Base-by-base conservation (phyloP, 192 early-diverging fungal species). In the Backusella morwellensis region DNA sequence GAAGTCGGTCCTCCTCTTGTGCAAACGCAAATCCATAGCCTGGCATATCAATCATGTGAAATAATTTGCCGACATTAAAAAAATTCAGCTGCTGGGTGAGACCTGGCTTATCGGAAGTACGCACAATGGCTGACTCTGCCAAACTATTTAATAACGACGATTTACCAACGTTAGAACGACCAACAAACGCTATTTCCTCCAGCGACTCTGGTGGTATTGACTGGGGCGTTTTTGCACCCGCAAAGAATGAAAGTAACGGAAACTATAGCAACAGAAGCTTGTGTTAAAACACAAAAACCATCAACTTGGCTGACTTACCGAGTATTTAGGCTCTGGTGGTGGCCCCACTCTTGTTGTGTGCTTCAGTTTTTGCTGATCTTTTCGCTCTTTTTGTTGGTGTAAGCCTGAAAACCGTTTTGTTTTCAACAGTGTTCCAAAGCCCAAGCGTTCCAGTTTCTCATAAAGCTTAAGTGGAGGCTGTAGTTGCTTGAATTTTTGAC, bases 41-140 rank as follows among this genome's bases (percentile, higher is more conserved):
- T 7, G 93, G 93, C 93, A 95, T 93, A 77, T 95, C 93, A 3
- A 93, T 86, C 67, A 95, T 82, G 63, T 87, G 84, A 70, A 93
- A 90, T 68, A 88, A 85, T 12, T 81, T 81, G 17, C 85, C 86
- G 17, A 86, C 91, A 15, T 87, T 85, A 79, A 91, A 95, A 84
- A 93, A 95, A 83, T 95, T 95, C 73, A 95, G 78, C 85, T 93
- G 92, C 75, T 90, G 92, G n/a, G 93, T 95, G 23, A 93, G 75
- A 32, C 93, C 93, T 6, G 93, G 93, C 74, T 90, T 91, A 75
- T 90, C 87, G 4, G 92, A 93, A 8, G 88, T 88, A 21, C 92
- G 88, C 1, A 88, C 93, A 2, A 86, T 82, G 9, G 85, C 80
- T 2, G 91, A 88, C 26, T 88, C 88, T 21, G 89, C 89, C 9